Evolutionary conservation across 495 filamentous ascomycete genomes (phyloP), one percentile per base, ranked within the genome.

Genomic region (Penicillium canariense): DNA sequence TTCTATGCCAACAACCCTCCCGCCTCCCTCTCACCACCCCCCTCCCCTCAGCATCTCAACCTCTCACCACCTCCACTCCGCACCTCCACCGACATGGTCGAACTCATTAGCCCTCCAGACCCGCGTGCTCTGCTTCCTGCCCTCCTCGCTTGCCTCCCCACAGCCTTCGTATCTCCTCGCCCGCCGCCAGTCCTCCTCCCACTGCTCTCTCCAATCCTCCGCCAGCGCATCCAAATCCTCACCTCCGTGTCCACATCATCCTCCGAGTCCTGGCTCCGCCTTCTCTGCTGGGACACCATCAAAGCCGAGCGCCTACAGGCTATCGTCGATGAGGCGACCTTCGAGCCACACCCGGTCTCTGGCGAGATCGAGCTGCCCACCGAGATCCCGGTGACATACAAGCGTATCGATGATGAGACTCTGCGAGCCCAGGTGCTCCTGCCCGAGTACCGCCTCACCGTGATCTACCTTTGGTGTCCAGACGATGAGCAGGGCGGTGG

Each of bases 311-410:
- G 76, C 52, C 79, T 98, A 14, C 80, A 81, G 10, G 72, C 77
- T 14, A 72, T 89, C 28, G 81, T 93, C 20, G 79, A 84, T 58
- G 80, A 77, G 26, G 81, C 89, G 28, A 75, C 72, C 23, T 83
- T 96, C 36, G 89, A 96, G 61, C 89, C 90, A 20, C 94, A 98
- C 67, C 94, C 94, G 7, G 87, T 88, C 6, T 96, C 90, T 1
- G 94, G 95, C 22, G 91, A 97, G 66, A 83, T 98, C 27, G 94
- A 98, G 63, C 66, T 87, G 7, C 77, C 78, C 12, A 86, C 89
- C 45, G 80, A 86, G 15, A 75, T 85, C 15, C 73, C 81, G 15
- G 77, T 81, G 26, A 71, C 72, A 7, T 96, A 92, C 71, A 82
- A 82, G 53, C 79, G 90, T 22, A 55, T 94, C 36, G 94, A 98